Percentiles rank a stretch among this genome's conserved stretches.
These are phyloP conservation scores for Huntiella decipiens DNA, from an alignment of 2,329 filamentous ascomycete species.

Conservation along the genomic window DNA sequence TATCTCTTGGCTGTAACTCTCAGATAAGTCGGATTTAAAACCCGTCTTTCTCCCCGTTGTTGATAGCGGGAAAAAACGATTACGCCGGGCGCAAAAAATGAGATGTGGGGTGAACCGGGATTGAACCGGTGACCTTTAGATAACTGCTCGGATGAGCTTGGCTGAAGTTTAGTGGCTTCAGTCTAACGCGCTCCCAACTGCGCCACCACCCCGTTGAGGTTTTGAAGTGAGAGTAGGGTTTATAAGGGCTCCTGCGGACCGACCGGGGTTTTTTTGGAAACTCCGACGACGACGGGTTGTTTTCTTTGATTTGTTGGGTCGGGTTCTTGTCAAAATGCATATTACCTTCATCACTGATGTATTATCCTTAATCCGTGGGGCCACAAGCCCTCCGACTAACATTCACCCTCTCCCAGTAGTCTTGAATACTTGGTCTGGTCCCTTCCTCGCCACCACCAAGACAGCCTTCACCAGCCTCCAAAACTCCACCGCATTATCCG, in stretches of 20 bases:
- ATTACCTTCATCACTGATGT: too few species aligned
- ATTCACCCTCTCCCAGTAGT: slow-evolving; percentile 24
- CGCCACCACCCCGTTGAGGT: slow-evolving; percentile 7
- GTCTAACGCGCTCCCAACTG: slow-evolving; percentile 12
- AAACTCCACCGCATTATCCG: slow-evolving; percentile 26
- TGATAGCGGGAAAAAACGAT: not conserved
- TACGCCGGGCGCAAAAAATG: not conserved
- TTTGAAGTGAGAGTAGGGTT: too few species aligned
- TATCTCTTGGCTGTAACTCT: too few species aligned
- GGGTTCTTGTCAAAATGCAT: too few species aligned
- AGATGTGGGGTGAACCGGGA: slow-evolving; percentile 4
- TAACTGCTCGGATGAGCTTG: slow-evolving; percentile 1
- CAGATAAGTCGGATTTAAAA: too few species aligned
- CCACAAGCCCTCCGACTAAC: not conserved
- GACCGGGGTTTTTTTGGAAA: too few species aligned
- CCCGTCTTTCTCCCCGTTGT: too few species aligned
- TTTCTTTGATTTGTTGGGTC: too few species aligned
- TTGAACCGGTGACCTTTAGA: slow-evolving; percentile 10
- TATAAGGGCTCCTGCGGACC: too few species aligned
- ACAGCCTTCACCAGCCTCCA: slow-evolving; percentile 26
- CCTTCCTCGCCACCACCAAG: slow-evolving; percentile 32
- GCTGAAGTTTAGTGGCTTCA: slow-evolving; percentile 10
- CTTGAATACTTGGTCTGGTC: slow-evolving; percentile 35
- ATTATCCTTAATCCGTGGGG: too few species aligned
- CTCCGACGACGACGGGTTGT: too few species aligned